Conservation (phyloP, 305 asterid species). For the Fraxinus paxiana region DNA sequence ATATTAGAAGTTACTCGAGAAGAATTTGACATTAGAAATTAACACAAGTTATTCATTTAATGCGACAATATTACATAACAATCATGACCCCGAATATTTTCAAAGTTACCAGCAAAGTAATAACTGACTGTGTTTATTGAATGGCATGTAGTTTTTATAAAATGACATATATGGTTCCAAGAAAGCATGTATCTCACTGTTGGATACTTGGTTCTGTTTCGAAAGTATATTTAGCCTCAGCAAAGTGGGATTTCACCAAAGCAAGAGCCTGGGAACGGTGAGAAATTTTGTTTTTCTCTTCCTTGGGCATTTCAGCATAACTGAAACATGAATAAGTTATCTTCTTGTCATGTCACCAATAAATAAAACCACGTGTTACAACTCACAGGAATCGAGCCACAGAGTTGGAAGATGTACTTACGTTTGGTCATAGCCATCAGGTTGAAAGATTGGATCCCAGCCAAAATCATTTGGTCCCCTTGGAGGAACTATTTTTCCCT, state of each 20-base stretch:
- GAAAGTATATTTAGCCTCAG: constrained; percentile 61
- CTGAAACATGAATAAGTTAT: constrained; percentile 34
- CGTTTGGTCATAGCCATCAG: constrained; percentile 86
- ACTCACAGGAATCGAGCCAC: not conserved
- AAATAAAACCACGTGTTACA: not conserved
- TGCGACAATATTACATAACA: not conserved
- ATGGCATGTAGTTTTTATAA: not conserved
- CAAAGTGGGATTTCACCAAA: constrained; percentile 78
- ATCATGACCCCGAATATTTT: not conserved
- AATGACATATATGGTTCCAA: not conserved
- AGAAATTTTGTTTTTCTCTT: constrained; percentile 82
- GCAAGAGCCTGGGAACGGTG: constrained; percentile 82
- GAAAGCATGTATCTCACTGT: constrained; percentile 12
- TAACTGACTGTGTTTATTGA: not conserved
- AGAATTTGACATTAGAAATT: not conserved
- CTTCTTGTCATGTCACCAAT: not conserved
- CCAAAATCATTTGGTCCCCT: constrained; percentile 95
- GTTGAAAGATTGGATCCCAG: constrained; percentile 91
- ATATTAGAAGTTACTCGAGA: not conserved
- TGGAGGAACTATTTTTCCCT: constrained; percentile 88
- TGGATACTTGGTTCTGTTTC: constrained; percentile 33
- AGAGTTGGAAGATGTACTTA: constrained; percentile 29
- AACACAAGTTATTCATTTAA: not conserved
- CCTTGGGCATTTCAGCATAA: constrained; percentile 90
- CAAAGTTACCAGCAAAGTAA: not conserved